phyloP scores from a whole-genome alignment of 2,329 filamentous ascomycete species.

The Monosporascus sp. region DNA sequence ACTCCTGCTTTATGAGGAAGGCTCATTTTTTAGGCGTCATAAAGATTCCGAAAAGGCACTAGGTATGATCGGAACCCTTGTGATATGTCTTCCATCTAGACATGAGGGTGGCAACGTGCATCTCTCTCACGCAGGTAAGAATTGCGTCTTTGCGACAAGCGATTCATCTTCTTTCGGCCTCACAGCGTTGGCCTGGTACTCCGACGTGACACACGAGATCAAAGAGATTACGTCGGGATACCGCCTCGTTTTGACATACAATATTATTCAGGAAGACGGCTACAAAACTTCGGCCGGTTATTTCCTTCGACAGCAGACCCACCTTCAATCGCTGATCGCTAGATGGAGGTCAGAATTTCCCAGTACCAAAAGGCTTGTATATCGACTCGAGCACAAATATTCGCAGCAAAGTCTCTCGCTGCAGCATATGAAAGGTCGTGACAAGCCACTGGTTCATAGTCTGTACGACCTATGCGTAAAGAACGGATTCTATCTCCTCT shows the following conservation, averaged over 20 bases:
- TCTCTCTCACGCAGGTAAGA: constrained; percentile 28
- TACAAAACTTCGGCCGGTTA: constrained; percentile 6
- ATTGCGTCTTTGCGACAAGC: constrained; percentile 24
- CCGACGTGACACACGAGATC: constrained; percentile 43
- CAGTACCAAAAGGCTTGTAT: constrained; percentile 4
- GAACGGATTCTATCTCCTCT: constrained; percentile 9
- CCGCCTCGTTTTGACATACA: constrained; percentile 43
- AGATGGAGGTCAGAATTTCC: constrained; percentile 3
- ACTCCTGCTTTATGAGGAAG: constrained; percentile 39
- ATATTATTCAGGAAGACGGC: constrained; percentile 31
- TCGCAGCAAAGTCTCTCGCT: constrained; percentile 13
- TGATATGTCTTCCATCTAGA: constrained; percentile 38
- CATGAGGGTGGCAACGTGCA: constrained; percentile 38
- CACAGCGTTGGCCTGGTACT: constrained; percentile 36
- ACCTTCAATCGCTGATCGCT: constrained; percentile 7
- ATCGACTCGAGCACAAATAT: constrained; percentile 19
- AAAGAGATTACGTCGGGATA: constrained; percentile 35
- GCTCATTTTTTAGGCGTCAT: constrained; percentile 39
- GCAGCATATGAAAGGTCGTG: constrained; percentile 17
- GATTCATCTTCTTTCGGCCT: constrained; percentile 23
- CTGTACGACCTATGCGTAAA: constrained; percentile 9
- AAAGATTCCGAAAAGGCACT: constrained; percentile 38
- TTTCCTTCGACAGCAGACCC: constrained; percentile 6
- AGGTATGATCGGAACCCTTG: constrained; percentile 41
- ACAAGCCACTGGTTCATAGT: constrained; percentile 10